Evolutionary conservation across 202 grass and related monocot species (phyloP).

Genomic region (Schoenoplectus triqueter): DNA sequence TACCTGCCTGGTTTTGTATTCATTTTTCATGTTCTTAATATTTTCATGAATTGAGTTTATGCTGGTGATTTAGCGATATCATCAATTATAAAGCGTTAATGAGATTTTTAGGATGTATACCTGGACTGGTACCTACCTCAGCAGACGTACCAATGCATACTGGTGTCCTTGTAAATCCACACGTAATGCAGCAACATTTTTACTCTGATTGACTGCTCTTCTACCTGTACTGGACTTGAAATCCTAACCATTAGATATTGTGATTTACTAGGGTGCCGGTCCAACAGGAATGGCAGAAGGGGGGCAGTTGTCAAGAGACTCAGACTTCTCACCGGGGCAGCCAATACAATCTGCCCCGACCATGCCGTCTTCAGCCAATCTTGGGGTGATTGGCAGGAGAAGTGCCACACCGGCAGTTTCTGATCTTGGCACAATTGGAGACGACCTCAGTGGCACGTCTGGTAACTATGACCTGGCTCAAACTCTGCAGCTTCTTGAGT

Average conservation of each 20-base stretch:
- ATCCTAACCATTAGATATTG: neutral
- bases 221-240: neutral
- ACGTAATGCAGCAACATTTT: neutral
- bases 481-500: constrained; percentile 92
- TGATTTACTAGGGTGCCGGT: constrained; percentile 7
- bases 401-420: constrained; percentile 45
- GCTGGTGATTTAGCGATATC: neutral
- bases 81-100: neutral
- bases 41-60: neutral
- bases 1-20: neutral
- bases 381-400: constrained; percentile 92
- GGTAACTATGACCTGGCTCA: constrained; percentile 70
- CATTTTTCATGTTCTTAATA: neutral
- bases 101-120: neutral
- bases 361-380: constrained; percentile 49
- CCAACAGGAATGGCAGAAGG: constrained; percentile 61
- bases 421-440: constrained; percentile 87
- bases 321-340: constrained; percentile 76
- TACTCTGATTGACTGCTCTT: neutral
- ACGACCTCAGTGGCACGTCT: constrained; percentile 61
- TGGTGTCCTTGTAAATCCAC: constrained; percentile 6
- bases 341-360: constrained; percentile 67
- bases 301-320: constrained; percentile 68
- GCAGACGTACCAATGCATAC: neutral
- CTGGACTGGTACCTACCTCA: neutral